Conservation (phyloP, 2,329 filamentous ascomycete genomes). For the Cryphonectria naterciae region DNA sequence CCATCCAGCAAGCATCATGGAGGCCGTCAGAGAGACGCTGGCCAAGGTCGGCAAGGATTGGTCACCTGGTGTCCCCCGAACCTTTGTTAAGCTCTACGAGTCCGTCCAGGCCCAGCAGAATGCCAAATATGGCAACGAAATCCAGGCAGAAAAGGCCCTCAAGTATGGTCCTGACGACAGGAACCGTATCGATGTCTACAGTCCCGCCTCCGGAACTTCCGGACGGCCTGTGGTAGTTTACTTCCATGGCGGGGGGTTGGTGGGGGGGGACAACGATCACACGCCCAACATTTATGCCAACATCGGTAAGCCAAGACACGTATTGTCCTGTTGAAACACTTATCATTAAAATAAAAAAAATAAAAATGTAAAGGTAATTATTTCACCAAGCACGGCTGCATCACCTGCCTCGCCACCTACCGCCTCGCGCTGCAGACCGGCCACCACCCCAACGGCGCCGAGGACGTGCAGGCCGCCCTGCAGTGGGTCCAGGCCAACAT, state of each 20-base stretch:
- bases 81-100: slow-evolving; percentile 20
- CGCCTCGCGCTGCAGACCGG: slow-evolving; percentile 30
- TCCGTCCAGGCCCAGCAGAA: slow-evolving; percentile 23
- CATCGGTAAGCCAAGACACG: slow-evolving; percentile 16
- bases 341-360: background rate
- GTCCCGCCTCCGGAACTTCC: slow-evolving; percentile 15
- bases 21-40: slow-evolving; percentile 20
- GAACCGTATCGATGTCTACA: slow-evolving; percentile 30
- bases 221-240: slow-evolving; percentile 30
- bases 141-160: slow-evolving; percentile 27
- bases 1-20: slow-evolving; percentile 16
- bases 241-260: slow-evolving; percentile 33
- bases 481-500: slow-evolving; percentile 32
- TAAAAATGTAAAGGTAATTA: slow-evolving; percentile 30
- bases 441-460: slow-evolving; percentile 30
- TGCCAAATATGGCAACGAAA: slow-evolving; percentile 12
- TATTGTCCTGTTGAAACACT: no score
- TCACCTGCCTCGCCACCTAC: slow-evolving; percentile 35
- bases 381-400: slow-evolving; percentile 33
- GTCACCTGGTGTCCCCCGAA: slow-evolving; percentile 10
- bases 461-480: slow-evolving; percentile 28
- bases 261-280: slow-evolving; percentile 30
- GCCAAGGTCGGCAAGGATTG: slow-evolving; percentile 27
- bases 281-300: slow-evolving; percentile 29
- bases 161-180: slow-evolving; percentile 29